phyloP scores from a whole-genome alignment of 352 stramenopile species.

The Blastocystis sp. region DNA sequence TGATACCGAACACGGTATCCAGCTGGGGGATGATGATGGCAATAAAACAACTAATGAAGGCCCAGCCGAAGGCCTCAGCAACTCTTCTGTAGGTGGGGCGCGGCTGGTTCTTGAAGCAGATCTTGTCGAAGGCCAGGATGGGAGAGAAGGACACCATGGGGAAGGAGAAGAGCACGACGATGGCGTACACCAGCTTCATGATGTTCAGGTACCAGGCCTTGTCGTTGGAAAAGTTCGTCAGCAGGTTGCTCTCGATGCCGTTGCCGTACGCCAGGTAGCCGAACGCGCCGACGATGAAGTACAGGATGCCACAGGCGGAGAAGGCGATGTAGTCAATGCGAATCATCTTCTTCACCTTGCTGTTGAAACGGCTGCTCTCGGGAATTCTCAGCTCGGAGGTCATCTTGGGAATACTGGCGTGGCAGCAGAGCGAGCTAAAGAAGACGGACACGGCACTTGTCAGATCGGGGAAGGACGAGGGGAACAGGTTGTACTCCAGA shows the following conservation, averaged over 20 bases:
- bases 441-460: conserved; percentile 5
- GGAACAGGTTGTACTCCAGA: not conserved
- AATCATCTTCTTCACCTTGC: conserved; percentile 44
- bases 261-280: conserved; percentile 51
- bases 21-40: conserved; percentile 41
- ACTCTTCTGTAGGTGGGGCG: not conserved
- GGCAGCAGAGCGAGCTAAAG: conserved; percentile 46
- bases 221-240: conserved; percentile 8
- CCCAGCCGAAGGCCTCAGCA: not conserved
- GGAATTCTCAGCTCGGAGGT: conserved; percentile 19
- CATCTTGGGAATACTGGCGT: conserved; percentile 64
- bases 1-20: conserved; percentile 56
- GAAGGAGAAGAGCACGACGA: conserved; percentile 69
- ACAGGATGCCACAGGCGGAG: conserved; percentile 23
- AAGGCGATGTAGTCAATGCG: not conserved
- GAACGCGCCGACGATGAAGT: conserved; percentile 31
- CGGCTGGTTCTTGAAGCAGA: not conserved
- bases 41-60: conserved; percentile 4
- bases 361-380: not conserved
- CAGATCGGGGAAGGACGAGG: not conserved
- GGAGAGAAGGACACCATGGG: conserved; percentile 58
- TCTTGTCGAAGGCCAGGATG: conserved; percentile 22
- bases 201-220: not conserved
- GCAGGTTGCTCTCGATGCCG: conserved; percentile 13
- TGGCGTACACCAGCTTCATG: conserved; percentile 64